Conservation (phyloP, 352 stramenopile species). For the Globisporangium sylvaticum region DNA sequence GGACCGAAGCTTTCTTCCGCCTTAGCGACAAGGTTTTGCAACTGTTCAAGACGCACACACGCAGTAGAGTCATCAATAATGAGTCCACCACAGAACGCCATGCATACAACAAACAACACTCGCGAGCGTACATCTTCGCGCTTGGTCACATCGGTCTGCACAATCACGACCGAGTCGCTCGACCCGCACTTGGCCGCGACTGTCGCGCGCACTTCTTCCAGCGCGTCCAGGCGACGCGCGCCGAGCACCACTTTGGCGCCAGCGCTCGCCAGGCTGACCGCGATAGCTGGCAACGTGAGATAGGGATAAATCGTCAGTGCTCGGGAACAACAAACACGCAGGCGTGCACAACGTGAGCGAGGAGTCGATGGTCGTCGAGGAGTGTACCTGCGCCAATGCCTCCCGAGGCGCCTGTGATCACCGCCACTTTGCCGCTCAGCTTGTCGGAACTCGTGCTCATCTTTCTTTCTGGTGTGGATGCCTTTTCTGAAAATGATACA, state of each 20-base stretch:
- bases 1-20: constrained; percentile 59
- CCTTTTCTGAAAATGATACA: neutral
- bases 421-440: constrained; percentile 72
- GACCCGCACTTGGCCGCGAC: constrained; percentile 30
- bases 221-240: constrained; percentile 58
- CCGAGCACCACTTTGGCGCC: constrained; percentile 84
- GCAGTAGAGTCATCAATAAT: neutral
- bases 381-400: constrained; percentile 86
- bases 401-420: constrained; percentile 86
- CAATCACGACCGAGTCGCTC: constrained; percentile 32
- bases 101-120: neutral
- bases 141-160: constrained; percentile 66
- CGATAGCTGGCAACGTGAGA: too few species aligned
- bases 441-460: constrained; percentile 10
- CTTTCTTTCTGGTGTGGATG: neutral
- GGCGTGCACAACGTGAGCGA: too few species aligned
- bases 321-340: too few species aligned
- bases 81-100: neutral
- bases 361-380: too few species aligned
- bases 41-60: constrained; percentile 8
- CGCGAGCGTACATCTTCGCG: constrained; percentile 37
- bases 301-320: too few species aligned
- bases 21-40: constrained; percentile 56
- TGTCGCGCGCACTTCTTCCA: constrained; percentile 37
- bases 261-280: constrained; percentile 52